phyloP scores from a whole-genome alignment of 257 asterid genomes.

The Hygrophila difformis region DNA sequence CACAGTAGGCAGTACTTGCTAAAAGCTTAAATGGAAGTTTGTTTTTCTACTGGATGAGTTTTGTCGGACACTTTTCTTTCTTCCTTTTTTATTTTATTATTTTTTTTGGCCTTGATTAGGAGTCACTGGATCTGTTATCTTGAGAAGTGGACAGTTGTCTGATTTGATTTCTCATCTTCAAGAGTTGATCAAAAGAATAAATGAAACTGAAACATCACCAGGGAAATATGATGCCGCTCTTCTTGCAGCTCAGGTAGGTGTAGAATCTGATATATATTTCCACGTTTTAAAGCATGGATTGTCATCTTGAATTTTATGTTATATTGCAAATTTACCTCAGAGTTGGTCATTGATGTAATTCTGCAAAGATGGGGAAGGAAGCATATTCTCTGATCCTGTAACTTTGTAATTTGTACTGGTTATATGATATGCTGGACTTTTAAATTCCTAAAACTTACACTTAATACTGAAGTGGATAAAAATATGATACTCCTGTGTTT shows the following conservation, averaged over 20 bases:
- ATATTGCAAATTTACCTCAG: neutral
- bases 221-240: constrained; percentile 70
- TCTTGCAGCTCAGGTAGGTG: constrained; percentile 63
- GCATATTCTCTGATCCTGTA: constrained; percentile 3
- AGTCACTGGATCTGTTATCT: constrained; percentile 63
- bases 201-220: constrained; percentile 71
- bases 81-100: too few relatives aligned
- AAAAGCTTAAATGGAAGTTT: neutral
- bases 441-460: neutral
- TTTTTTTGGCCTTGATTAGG: constrained; percentile 35
- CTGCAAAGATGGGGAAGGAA: neutral
- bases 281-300: constrained; percentile 5
- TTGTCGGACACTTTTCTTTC: too few relatives aligned
- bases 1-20: neutral
- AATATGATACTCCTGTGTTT: neutral
- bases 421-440: neutral
- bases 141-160: constrained; percentile 66
- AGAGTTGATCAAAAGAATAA: constrained; percentile 50
- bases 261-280: constrained; percentile 9
- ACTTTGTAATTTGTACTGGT: neutral
- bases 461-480: neutral
- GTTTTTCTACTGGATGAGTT: constrained; percentile 3
- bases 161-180: constrained; percentile 69
- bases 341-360: neutral
- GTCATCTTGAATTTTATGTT: constrained; percentile 7